A percentile compares a stretch with the other conserved stretches of the same genome.
These are phyloP conservation scores for Termitomyces sp. DNA, from an alignment of 768 basidiomycete genomes.

Conservation along the genomic window DNA sequence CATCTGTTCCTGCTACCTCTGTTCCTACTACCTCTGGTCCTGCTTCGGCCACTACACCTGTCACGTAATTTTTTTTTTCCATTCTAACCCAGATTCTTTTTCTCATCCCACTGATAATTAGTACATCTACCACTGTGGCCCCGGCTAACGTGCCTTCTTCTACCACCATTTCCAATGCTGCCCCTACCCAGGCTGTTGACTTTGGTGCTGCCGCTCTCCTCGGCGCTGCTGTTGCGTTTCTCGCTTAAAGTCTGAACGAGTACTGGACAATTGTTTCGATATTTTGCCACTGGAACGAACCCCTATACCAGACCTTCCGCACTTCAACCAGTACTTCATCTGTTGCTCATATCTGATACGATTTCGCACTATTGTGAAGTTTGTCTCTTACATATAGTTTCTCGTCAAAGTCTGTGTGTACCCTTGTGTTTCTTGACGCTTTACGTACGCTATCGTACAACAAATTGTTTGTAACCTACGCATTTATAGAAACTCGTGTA, in stretches of 20 bases:
- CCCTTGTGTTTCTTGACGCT: neutral
- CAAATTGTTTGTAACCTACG: neutral
- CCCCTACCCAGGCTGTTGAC: conserved; percentile 24
- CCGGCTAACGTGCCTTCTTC: conserved; percentile 6
- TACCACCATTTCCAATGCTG: conserved; percentile 20
- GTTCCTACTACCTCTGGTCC: conserved; percentile 4
- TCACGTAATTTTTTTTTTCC: neutral
- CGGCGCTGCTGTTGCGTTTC: conserved; percentile 39
- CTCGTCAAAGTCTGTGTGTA: neutral
- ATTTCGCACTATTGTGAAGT: neutral
- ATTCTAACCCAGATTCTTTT: neutral
- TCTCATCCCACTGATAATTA: neutral
- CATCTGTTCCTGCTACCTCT: conserved; percentile 6
- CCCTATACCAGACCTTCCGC: conserved; percentile 4
- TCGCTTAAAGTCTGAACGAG: conserved; percentile 35
- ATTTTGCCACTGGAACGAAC: conserved; percentile 5
- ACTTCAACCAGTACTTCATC: conserved; percentile 1
- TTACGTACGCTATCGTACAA: neutral
- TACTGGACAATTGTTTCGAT: conserved; percentile 1
- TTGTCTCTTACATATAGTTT: neutral
- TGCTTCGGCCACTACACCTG: conserved; percentile 2
- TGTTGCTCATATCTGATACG: conserved; percentile 1
- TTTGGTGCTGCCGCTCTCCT: conserved; percentile 32
- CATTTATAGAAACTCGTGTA: neutral
- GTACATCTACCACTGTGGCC: conserved; percentile 2